Base-by-base conservation (phyloP, 73 alveolate genomes). In the Paramecium caudatum region DNA sequence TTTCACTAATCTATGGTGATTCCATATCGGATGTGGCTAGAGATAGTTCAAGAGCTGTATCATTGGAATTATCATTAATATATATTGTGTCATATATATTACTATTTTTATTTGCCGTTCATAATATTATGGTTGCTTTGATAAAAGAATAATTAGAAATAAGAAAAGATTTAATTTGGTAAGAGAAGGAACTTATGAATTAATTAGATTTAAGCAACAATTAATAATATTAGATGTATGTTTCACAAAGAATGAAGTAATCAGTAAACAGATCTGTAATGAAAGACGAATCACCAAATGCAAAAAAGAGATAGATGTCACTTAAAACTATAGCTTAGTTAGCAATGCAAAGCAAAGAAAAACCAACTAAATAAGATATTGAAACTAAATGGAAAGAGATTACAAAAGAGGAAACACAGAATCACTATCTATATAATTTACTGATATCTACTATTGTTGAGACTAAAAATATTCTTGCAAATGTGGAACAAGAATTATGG, bases 1-100 rank as follows among this genome's bases (percentile, higher is more conserved):
- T 81, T 70, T 17, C 95, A 47, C 46, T 93, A 82, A 90, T 93
- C 87, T 91, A 91, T 82, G 96, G 96, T 17, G 96, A 93, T 83
- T 93, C 96, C 0, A 92, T 93, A 23, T 93, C 92, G 65, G 92
- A 74, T 68, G 86, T 93, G 12, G 47, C 68, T 15, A 8, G 88
- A 3, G 68, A 74, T 19, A 41, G 69, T 74, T 37, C 88, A 19
- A 74, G 68, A 74, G 88, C 43, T 5, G 65, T 74, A 3, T 39
- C 45, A 41, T 27, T 74, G 32, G 68, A 41, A 74, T 10, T 45
- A 23, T 74, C 88, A 21, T 27, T 74, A 30, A 37, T 74, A 15
- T 74, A 41, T 30, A 74, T 45, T 15, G 43, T 30, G 36, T 5
- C 55, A 8, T 74, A 74, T 41, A 74, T 74, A 9, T 74, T 74